Percentiles rank a stretch among this genome's conserved stretches.
These are phyloP conservation scores for Globisporangium solare DNA, from an alignment of 352 stramenopile species.

Conservation along the genomic window DNA sequence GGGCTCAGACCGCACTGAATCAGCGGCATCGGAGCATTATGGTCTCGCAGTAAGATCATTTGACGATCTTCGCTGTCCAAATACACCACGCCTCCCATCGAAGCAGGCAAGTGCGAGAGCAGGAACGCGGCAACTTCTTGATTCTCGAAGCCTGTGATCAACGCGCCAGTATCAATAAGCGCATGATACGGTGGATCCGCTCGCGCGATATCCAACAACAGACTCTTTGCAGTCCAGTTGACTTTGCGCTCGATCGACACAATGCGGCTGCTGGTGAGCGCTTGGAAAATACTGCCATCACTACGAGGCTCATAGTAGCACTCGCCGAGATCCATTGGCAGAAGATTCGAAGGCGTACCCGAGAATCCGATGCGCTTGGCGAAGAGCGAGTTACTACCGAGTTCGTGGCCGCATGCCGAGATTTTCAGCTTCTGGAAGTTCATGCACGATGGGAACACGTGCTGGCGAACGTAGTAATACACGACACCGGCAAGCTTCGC, in stretches of 20 bases:
- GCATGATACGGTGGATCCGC: slow-evolving; percentile 75
- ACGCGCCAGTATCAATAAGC: slow-evolving; percentile 88
- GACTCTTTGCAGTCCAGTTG: slow-evolving; percentile 70
- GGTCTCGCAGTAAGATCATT: slow-evolving; percentile 93
- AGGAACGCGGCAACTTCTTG: slow-evolving; percentile 84
- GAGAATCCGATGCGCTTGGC: slow-evolving; percentile 97
- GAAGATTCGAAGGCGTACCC: slow-evolving; percentile 97
- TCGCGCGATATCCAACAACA: slow-evolving; percentile 76
- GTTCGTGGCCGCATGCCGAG: slow-evolving; percentile 97
- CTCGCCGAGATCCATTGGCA: slow-evolving; percentile 98
- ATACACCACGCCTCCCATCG: slow-evolving; percentile 91
- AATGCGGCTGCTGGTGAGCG: slow-evolving; percentile 92
- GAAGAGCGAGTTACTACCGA: slow-evolving; percentile 98
- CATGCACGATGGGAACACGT: slow-evolving; percentile 99
- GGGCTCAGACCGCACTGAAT: slow-evolving; percentile 83
- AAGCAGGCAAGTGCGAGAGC: slow-evolving; percentile 57
- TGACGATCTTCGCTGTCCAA: slow-evolving; percentile 85
- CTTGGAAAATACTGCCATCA: slow-evolving; percentile 98
- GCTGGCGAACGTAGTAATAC: slow-evolving; percentile 97
- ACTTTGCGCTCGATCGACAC: slow-evolving; percentile 82
- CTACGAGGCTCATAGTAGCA: slow-evolving; percentile 98
- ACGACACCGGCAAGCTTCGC: slow-evolving; percentile 92
- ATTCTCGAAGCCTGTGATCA: slow-evolving; percentile 91
- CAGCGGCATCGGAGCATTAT: slow-evolving; percentile 92
- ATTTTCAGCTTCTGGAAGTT: slow-evolving; percentile 99